These are phyloP conservation scores for Epichloe coenophiala DNA, from an alignment of 2,329 filamentous ascomycete species.

Conservation along the genomic window DNA sequence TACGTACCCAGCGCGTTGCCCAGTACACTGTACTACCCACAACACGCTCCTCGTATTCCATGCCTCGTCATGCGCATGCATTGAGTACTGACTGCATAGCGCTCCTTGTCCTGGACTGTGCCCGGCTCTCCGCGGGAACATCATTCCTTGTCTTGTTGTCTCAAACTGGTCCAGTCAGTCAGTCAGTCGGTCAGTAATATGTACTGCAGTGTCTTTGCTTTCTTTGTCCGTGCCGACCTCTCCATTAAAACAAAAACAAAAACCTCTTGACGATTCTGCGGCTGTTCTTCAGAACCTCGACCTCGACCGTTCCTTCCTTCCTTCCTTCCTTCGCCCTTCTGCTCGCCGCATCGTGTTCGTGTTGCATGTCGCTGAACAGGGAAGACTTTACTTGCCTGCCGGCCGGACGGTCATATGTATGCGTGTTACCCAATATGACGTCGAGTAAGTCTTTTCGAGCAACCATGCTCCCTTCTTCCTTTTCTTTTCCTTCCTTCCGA, in stretches of 20 bases:
- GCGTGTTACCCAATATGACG: constrained; percentile 27
- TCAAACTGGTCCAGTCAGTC: not conserved
- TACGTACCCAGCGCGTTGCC: too few species aligned
- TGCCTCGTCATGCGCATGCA: too few species aligned
- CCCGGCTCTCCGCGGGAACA: not conserved
- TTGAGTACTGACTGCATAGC: not conserved
- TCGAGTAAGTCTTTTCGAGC: constrained; percentile 32
- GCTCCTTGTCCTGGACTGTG: not conserved
- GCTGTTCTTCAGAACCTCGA: not conserved
- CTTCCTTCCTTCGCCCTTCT: constrained; percentile 7
- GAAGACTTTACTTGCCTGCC: constrained; percentile 1
- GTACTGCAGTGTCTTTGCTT: too few species aligned
- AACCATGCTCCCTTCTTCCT: constrained; percentile 22
- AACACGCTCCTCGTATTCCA: too few species aligned
- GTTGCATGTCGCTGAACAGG: constrained; percentile 12
- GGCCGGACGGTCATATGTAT: constrained; percentile 15
- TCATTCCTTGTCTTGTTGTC: not conserved
- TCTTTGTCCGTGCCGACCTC: too few species aligned
- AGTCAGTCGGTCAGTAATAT: too few species aligned
- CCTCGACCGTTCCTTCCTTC: not conserved
- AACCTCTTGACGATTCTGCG: not conserved
- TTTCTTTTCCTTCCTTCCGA: constrained; percentile 21
- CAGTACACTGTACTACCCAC: too few species aligned
- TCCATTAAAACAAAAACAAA: too few species aligned
- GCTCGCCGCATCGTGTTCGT: constrained; percentile 4